These are phyloP conservation scores for Xylaria sp. DNA, from an alignment of 2,329 filamentous ascomycete species.

Conservation along the genomic window DNA sequence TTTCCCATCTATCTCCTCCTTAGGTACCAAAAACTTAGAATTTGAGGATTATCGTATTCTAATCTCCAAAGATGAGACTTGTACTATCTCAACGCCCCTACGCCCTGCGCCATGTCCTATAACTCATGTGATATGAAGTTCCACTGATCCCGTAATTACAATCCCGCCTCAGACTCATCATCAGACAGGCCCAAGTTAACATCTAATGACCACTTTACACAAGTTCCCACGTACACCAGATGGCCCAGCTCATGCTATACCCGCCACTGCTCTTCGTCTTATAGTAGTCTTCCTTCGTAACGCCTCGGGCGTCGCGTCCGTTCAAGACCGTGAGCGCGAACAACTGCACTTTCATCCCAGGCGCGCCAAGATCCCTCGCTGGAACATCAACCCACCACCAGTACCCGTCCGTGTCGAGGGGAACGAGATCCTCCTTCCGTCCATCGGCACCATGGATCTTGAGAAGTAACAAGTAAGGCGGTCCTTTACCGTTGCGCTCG, in stretches of 20 bases:
- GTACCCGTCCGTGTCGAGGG: constrained; percentile 80
- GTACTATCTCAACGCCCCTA: constrained; percentile 6
- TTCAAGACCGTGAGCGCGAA: constrained; percentile 66
- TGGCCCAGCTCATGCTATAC: constrained; percentile 58
- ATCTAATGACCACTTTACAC: constrained; percentile 47
- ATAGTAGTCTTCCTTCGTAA: constrained; percentile 59
- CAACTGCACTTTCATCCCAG: constrained; percentile 74
- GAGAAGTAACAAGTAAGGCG: constrained; percentile 75
- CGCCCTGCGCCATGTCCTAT: not conserved
- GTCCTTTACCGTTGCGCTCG: constrained; percentile 72
- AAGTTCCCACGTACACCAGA: constrained; percentile 61
- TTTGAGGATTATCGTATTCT: not conserved
- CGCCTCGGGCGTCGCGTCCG: constrained; percentile 58
- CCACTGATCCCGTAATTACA: not conserved
- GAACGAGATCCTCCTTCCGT: constrained; percentile 72
- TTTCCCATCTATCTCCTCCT: not conserved
- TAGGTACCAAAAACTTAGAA: not conserved
- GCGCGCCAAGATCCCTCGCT: constrained; percentile 70
- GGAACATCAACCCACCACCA: constrained; percentile 85
- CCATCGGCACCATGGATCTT: constrained; percentile 74
- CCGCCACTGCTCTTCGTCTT: constrained; percentile 54
- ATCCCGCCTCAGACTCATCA: not conserved
- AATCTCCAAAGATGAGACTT: constrained; percentile 10
- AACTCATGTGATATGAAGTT: not conserved
- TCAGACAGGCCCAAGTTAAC: not conserved